Conservation (phyloP, 1,139 yeast genomes). For the Yamadazyma blattariae region DNA sequence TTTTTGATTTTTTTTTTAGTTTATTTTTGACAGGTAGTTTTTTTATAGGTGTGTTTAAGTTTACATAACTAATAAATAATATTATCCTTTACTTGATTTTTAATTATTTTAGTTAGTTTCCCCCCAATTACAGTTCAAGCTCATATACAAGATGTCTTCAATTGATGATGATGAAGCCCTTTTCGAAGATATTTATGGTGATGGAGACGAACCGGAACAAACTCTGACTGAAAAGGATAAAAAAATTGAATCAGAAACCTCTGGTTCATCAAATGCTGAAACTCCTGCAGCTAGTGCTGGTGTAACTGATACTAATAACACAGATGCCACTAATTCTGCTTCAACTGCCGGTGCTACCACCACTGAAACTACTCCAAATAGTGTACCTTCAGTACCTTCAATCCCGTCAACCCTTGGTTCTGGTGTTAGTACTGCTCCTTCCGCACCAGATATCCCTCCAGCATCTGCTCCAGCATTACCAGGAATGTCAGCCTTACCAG, state of each 20-base stretch:
- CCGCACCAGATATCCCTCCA: too few species aligned
- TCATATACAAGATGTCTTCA: conserved; percentile 42
- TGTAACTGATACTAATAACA: conserved; percentile 3
- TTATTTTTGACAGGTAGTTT: too few species aligned
- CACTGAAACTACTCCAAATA: conserved; percentile 2
- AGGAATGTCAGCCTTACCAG: conserved; percentile 5
- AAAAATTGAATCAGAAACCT: conserved; percentile 3
- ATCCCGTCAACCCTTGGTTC: too few species aligned
- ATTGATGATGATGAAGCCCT: conserved; percentile 83
- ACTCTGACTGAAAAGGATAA: conserved; percentile 4
- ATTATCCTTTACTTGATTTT: conserved; percentile 2
- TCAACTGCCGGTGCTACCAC: conserved; percentile 1
- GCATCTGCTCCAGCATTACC: neutral
- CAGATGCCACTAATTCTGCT: neutral
- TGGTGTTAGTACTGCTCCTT: too few species aligned
- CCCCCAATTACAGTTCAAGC: too few species aligned
- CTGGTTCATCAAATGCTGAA: neutral
- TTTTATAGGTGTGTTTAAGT: conserved; percentile 8
- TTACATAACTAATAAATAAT: conserved; percentile 7
- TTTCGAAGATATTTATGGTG: conserved; percentile 70
- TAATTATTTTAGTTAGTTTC: neutral
- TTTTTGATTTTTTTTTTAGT: too few species aligned
- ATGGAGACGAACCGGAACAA: conserved; percentile 13
- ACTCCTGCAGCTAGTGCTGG: conserved; percentile 3
- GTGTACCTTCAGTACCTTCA: conserved; percentile 3